Evolutionary conservation across 129 eudicot species (phyloP), one percentile per base, ranked within the genome.

Genomic region (Artemisia tridentata): DNA sequence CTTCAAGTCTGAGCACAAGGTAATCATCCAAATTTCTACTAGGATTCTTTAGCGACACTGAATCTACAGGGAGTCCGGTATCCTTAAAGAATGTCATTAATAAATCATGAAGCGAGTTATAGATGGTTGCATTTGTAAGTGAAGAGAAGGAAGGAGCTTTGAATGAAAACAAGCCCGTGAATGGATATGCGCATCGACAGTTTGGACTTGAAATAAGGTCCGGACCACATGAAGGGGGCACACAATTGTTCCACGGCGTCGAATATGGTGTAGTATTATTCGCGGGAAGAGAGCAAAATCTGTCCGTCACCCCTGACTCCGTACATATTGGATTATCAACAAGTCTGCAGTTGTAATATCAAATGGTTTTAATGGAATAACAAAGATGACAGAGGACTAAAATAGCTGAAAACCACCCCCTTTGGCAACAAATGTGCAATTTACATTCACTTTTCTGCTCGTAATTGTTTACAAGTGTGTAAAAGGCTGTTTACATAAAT

Each of bases 61-160:
- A 79, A 50, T 85, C 96, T 20, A 91, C 85, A 2, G 87, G 83
- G 43, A 86, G 77, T 54, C 49, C 23, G 41, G 56, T 56, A 12
- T 45, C 7, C 68, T 21, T 59, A 61, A 80, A 79, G 63, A 80
- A 61, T 4, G 0, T 7, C 85, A 75, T 85, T 67, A 91, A 27
- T 15, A 21, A 23, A 18, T 51, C 52, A 7, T 56, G 78, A 56
- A 91, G 86, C 15, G 78, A 59, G 1, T 7, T 50, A 48, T 68
- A 91, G 27, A 59, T 17, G 38, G 67, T 72, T 11, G 69, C 0
- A 59, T 84, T 86, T 17, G 70, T 77, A 21, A 83, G 59, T 75
- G 71, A 73, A 23, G 92, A 91, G 65, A 91, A 91, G 63, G 86
- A 79, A 73, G 86, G 91, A 65, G 90, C 86, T 64, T 84, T 81